Conservation (phyloP, 805 yeast species). For the Alloascoidea hylecoeti region DNA sequence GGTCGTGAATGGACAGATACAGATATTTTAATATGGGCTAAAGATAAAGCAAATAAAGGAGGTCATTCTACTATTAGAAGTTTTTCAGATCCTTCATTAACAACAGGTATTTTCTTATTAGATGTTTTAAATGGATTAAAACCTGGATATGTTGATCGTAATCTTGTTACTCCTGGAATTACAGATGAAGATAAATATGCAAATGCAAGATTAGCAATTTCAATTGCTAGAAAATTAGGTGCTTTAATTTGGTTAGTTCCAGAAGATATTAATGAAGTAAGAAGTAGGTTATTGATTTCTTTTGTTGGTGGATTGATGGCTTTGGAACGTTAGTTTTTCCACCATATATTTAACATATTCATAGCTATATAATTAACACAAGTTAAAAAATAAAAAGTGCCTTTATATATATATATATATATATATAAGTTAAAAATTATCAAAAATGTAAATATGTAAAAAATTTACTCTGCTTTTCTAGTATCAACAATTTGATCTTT, state of each 20-base stretch:
- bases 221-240: constrained; percentile 95
- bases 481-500: constrained; percentile 55
- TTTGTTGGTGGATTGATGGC: constrained; percentile 95
- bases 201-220: constrained; percentile 92
- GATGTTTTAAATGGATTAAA: constrained; percentile 88
- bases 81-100: constrained; percentile 66
- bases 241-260: constrained; percentile 99
- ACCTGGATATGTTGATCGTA: constrained; percentile 96
- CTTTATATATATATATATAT: no score
- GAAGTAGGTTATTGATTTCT: constrained; percentile 84
- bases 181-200: constrained; percentile 83
- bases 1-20: constrained; percentile 70
- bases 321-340: constrained; percentile 17
- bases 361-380: no score
- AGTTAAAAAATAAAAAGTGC: no score
- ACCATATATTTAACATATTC: no score
- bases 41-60: constrained; percentile 70
- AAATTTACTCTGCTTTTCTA: background rate
- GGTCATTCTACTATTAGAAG: constrained; percentile 66
- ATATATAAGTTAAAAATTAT: no score
- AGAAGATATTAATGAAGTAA: constrained; percentile 95
- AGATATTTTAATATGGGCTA: constrained; percentile 92
- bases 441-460: no score
- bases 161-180: constrained; percentile 66
- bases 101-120: constrained; percentile 70